These are phyloP conservation scores for Kalmusia sp. DNA, from an alignment of 2,329 filamentous ascomycete species.

Conservation along the genomic window DNA sequence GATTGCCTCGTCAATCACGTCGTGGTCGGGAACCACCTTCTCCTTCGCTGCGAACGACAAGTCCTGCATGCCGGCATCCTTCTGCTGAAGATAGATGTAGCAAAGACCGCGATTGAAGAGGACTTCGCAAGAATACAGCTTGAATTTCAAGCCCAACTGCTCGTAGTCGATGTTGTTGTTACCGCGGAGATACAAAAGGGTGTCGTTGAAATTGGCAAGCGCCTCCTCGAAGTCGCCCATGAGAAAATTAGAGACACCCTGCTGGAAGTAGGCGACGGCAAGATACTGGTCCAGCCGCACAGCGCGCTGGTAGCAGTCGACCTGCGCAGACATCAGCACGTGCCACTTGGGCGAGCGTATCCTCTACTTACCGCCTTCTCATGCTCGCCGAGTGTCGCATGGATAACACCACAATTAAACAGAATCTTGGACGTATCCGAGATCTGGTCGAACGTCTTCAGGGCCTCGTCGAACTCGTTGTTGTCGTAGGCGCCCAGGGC, in stretches of 20 bases:
- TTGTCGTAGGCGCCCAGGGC: slow-evolving; percentile 93
- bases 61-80: slow-evolving; percentile 89
- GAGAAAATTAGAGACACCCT: slow-evolving; percentile 97
- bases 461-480: slow-evolving; percentile 92
- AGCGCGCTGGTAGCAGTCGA: slow-evolving; percentile 93
- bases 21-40: slow-evolving; percentile 94
- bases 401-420: slow-evolving; percentile 98
- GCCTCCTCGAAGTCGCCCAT: slow-evolving; percentile 97
- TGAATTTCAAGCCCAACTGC: slow-evolving; percentile 92
- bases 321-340: slow-evolving; percentile 60
- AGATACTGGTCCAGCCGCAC: slow-evolving; percentile 92
- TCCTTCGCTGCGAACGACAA: slow-evolving; percentile 90
- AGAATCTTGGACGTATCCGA: slow-evolving; percentile 96
- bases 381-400: slow-evolving; percentile 95
- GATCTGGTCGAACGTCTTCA: slow-evolving; percentile 84
- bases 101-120: slow-evolving; percentile 96
- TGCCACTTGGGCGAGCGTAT: slow-evolving; percentile 3
- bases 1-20: slow-evolving; percentile 98
- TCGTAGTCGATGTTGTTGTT: slow-evolving; percentile 99
- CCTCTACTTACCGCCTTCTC: slow-evolving; percentile 79
- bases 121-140: slow-evolving; percentile 95
- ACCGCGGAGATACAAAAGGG: slow-evolving; percentile 88
- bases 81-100: slow-evolving; percentile 95
- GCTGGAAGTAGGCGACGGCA: slow-evolving; percentile 96
- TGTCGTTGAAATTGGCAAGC: slow-evolving; percentile 98